Evolutionary conservation across 805 yeast species (phyloP), one percentile per base, ranked within the genome.

Genomic region (Candida ficus): DNA sequence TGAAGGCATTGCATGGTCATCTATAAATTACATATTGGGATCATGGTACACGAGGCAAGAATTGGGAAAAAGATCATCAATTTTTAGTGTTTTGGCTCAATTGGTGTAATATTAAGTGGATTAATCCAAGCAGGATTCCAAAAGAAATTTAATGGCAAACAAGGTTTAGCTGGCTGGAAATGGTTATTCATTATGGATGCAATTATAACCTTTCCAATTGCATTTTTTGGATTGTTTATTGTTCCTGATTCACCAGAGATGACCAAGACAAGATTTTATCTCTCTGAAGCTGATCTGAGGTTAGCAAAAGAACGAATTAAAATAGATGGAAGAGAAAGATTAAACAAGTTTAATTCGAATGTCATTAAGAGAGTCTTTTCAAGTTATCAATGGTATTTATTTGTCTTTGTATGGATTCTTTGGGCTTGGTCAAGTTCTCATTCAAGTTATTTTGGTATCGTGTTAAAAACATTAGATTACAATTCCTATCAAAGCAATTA

Each of bases 1-100:
- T 52, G 90, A 83, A 60, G 76, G 81, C 1, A 74, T 78, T 12
- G 68, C 67, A 46, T 67, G 75, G 60, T 77, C 84, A n/a, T 77
- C 76, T 14, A 66, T 73, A 46, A 79, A 76, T 49, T 76, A 73
- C 46, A 57, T 75, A 32, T 66, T 71, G 46, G 84, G 83, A 12
- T 65, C 74, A 20, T 78, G 76, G 75, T 76, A 75, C 55, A 40
- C 66, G 63, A 50, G 76, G 38, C 63, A 65, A 39, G 83, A 81
- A 60, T 64, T 78, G 42, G 66, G 75, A 29, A 66, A 83, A 50
- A 67, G 86, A 56, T 80, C 80, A 13, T 78, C 78, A 35, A 63
- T 78, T 39, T 78, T 32, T 27, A 39, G 35, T 14, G 37, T 37
- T 14, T 38, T 31, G 45, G 45, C 19, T 28, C 35, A 20, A 39